Evolutionary conservation across 345 rosid genomes (phyloP).

Genomic region (Anacardium occidentale): DNA sequence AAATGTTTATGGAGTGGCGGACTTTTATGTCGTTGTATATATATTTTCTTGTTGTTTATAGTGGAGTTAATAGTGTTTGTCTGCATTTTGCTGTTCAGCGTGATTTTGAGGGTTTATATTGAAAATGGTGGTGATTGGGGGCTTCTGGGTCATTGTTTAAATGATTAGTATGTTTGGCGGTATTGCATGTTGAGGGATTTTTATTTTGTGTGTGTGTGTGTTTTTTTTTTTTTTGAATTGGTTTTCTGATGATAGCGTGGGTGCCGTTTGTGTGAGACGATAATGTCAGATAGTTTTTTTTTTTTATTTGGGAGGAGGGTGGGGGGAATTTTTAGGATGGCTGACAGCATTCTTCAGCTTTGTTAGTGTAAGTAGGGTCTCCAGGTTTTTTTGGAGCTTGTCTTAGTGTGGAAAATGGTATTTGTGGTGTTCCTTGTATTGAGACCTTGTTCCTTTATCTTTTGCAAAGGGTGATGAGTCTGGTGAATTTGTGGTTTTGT

Average conservation of each 20-base stretch:
- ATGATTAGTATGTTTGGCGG: no score
- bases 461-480: no score
- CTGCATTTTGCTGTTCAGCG: not conserved
- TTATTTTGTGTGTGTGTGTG: no score
- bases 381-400: not conserved
- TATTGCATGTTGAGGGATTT: no score
- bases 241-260: no score
- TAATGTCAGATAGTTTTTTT: not conserved
- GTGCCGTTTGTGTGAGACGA: no score
- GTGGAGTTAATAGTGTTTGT: not conserved
- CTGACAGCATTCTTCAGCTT: not conserved
- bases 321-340: not conserved
- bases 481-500: no score
- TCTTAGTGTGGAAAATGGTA: not conserved
- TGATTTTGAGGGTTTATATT: not conserved
- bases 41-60: not conserved
- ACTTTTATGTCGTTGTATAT: not conserved
- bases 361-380: not conserved
- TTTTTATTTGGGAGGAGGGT: no score
- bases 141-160: not conserved
- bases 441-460: no score
- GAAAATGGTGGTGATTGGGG: not conserved
- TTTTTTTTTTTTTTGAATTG: no score
- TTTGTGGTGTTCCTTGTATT: no score
- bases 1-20: not conserved